Conservation (phyloP, 441 rosid genomes). For the Aleurites moluccanus region DNA sequence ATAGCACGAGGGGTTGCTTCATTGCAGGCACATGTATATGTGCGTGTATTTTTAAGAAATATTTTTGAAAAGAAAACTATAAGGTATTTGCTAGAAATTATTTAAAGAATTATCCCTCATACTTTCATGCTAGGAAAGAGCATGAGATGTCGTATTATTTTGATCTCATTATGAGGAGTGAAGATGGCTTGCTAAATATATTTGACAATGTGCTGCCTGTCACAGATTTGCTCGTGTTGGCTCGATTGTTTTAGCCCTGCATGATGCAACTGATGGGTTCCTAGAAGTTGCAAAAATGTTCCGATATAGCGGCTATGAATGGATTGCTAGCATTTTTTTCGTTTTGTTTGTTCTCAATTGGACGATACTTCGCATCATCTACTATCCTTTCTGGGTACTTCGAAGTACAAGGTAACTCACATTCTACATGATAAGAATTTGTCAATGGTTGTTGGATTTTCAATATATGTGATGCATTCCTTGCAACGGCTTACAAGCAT, state of each 20-base stretch:
- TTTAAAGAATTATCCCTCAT: background rate
- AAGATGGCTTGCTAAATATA: background rate
- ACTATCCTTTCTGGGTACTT: constrained; percentile 80
- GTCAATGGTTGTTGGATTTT: constrained; percentile 6
- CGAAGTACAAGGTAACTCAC: constrained; percentile 85
- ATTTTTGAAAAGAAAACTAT: background rate
- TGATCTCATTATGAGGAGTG: background rate
- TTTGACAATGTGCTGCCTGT: constrained; percentile 13
- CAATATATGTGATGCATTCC: background rate
- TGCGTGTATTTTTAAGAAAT: background rate
- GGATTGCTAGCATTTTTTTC: constrained; percentile 61
- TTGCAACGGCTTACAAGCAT: background rate
- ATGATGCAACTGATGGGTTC: constrained; percentile 86
- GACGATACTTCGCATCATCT: constrained; percentile 75
- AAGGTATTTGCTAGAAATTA: background rate
- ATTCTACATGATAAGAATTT: background rate
- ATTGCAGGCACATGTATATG: background rate
- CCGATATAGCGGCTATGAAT: constrained; percentile 74
- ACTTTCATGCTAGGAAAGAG: background rate
- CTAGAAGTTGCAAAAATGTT: constrained; percentile 92
- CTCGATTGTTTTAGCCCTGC: constrained; percentile 79
- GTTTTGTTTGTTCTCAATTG: constrained; percentile 68
- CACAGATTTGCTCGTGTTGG: constrained; percentile 85
- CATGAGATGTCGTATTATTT: background rate
- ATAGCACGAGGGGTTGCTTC: background rate